These are phyloP conservation scores for Arthrobotrys musiformis DNA, from an alignment of 2,329 filamentous ascomycete genomes.

Conservation along the genomic window DNA sequence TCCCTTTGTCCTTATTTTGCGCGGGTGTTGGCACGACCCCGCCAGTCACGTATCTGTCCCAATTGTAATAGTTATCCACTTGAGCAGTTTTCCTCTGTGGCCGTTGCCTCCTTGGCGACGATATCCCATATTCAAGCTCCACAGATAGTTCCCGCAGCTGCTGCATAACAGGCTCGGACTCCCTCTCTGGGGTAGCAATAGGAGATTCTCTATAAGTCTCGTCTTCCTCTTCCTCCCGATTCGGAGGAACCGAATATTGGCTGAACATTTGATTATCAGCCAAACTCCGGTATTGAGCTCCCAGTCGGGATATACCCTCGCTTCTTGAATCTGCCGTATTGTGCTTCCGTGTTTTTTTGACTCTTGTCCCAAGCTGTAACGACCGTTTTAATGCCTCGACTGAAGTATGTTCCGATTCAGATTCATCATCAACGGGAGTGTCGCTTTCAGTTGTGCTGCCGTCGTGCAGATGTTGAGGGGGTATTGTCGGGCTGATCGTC, in stretches of 20 bases:
- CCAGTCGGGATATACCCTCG: neutral
- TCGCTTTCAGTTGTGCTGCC: conserved; percentile 12
- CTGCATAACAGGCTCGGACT: neutral
- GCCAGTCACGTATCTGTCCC: conserved; percentile 21
- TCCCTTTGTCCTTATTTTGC: conserved; percentile 18
- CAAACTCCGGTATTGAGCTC: neutral
- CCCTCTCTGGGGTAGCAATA: conserved; percentile 5
- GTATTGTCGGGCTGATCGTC: conserved; percentile 16
- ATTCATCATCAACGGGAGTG: conserved; percentile 12
- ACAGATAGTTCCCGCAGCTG: neutral
- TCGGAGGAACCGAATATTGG: conserved; percentile 14
- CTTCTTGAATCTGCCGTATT: conserved; percentile 19
- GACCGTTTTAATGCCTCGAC: conserved; percentile 7
- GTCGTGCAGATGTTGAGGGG: neutral
- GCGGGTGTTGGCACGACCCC: neutral
- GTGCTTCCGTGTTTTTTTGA: neutral
- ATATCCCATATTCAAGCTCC: conserved; percentile 9
- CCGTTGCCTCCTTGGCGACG: neutral
- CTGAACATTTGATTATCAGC: conserved; percentile 2
- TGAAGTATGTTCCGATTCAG: conserved; percentile 5
- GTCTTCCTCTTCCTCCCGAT: conserved; percentile 34
- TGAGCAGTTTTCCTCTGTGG: conserved; percentile 29
- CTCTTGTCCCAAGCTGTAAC: conserved; percentile 28
- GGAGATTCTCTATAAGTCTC: conserved; percentile 34
- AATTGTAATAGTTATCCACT: conserved; percentile 30